Evolutionary conservation across 768 basidiomycete species (phyloP), one percentile per base, ranked within the genome.

Genomic region (Termitomyces sp.): DNA sequence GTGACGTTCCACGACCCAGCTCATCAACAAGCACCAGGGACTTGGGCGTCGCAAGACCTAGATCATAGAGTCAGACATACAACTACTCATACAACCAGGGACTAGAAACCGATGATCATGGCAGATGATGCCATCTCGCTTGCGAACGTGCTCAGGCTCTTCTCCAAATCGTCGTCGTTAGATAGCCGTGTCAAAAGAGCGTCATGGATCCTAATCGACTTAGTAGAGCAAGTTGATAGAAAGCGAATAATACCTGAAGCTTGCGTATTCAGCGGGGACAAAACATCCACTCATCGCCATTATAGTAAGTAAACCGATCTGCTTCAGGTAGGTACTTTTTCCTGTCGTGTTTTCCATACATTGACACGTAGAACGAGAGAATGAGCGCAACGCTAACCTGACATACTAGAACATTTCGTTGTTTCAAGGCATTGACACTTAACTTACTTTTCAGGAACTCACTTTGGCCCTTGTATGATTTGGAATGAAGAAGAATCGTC

Each of bases 151-250:
- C 95, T 97, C 28, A 98, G 71, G 47, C 82, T 90, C 67, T 86
- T 89, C 71, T 96, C 93, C 68, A 95, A 81, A 64, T 93, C 88
- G 67, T 98, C 95, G 63, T 98, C 95, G 65, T 98, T 98, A 0
- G 93, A 96, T 18, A 99, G 76, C 2, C 96, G 85, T 0, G 87
- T 89, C 28, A 98, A 79, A 5, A 98, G 78, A 0, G 87, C 81
- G 61, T 96, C 93, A 61, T 95, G 89, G 2, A 94, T 79, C 32
- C 90, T 93, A 52, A 40, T 50, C 32, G 46, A 47, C 53, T 20
- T 20, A 35, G 10, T 28, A 9, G 46, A 47, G 61, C 43, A 4
- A 14, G n/a, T 9, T 26, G 44, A 18, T 59, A 6, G 5, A 10
- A 26, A 55, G n/a, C 26, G 18, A 30, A 46, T 53, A 47, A 26